phyloP scores from a whole-genome alignment of 2,329 filamentous ascomycete genomes.

The Pseudogymnoascus sp. region DNA sequence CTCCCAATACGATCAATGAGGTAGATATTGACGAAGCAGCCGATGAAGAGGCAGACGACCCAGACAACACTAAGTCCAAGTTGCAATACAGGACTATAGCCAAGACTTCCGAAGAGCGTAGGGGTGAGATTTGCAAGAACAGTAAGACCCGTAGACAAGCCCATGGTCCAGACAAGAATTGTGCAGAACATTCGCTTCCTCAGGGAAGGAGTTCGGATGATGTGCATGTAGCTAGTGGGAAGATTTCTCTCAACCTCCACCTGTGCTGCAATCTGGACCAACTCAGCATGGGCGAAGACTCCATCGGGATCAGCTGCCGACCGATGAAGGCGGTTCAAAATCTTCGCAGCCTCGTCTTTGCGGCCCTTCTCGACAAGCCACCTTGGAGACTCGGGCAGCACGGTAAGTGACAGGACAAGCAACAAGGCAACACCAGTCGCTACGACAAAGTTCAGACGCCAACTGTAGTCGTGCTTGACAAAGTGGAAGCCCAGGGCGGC shows the following conservation, averaged over 20 bases:
- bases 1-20: slow-evolving; percentile 26
- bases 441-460: slow-evolving; percentile 22
- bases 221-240: slow-evolving; percentile 23
- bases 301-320: no score
- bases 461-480: slow-evolving; percentile 21
- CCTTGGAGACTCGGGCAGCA: no score
- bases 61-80: slow-evolving; percentile 25
- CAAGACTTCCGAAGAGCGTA: slow-evolving; percentile 19
- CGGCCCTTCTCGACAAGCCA: no score
- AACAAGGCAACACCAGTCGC: slow-evolving; percentile 14
- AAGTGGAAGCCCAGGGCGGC: slow-evolving; percentile 21
- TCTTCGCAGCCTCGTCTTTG: no score
- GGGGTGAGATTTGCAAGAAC: slow-evolving; percentile 27
- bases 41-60: slow-evolving; percentile 22
- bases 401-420: no score
- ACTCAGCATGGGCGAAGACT: no score
- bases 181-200: slow-evolving; percentile 24
- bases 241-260: slow-evolving; percentile 2
- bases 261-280: no score
- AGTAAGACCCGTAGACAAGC: slow-evolving; percentile 25
- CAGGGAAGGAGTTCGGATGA: slow-evolving; percentile 22
- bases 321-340: no score
- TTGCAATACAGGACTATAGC: slow-evolving; percentile 23
- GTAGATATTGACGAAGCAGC: slow-evolving; percentile 23
- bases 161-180: slow-evolving; percentile 26